A percentile compares a stretch with the other conserved stretches of the same genome.
phyloP scores from a whole-genome alignment of 179 eudicot species.

The Corrigiola litoralis region DNA sequence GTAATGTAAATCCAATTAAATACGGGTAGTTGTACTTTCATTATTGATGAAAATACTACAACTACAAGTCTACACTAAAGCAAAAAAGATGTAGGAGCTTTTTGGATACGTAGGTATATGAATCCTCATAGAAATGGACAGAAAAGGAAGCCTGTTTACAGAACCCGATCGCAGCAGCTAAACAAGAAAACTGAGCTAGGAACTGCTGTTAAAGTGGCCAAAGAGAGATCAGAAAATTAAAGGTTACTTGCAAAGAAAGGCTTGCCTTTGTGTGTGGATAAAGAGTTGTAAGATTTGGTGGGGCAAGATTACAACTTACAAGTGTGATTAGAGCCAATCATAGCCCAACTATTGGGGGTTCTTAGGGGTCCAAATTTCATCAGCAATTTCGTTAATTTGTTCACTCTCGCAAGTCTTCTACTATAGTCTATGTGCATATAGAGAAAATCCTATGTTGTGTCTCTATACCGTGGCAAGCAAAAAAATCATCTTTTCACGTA shows the following conservation, averaged over 20 bases:
- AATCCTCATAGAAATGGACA: constrained; percentile 2
- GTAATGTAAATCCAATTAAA: not conserved
- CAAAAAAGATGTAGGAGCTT: too few relatives aligned
- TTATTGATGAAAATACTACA: too few relatives aligned
- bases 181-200: not conserved
- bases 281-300: not conserved
- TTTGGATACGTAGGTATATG: not conserved
- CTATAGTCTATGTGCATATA: not conserved
- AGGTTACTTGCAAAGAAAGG: constrained; percentile 22
- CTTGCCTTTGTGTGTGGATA: constrained; percentile 27
- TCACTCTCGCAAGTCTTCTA: not conserved
- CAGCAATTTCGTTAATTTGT: not conserved
- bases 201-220: not conserved
- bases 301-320: not conserved
- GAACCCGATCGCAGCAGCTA: constrained; percentile 3
- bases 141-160: not conserved
- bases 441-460: constrained; percentile 8
- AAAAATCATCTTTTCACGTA: too few relatives aligned
- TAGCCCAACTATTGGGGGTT: constrained; percentile 8
- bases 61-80: too few relatives aligned
- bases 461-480: not conserved
- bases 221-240: not conserved
- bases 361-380: not conserved
- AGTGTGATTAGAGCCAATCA: constrained; percentile 21
- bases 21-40: too few relatives aligned